A percentile compares a stretch with the other conserved stretches of the same genome.
Evolutionary conservation across 140 eudicot species (phyloP).

Genomic region (Anethum foeniculum): DNA sequence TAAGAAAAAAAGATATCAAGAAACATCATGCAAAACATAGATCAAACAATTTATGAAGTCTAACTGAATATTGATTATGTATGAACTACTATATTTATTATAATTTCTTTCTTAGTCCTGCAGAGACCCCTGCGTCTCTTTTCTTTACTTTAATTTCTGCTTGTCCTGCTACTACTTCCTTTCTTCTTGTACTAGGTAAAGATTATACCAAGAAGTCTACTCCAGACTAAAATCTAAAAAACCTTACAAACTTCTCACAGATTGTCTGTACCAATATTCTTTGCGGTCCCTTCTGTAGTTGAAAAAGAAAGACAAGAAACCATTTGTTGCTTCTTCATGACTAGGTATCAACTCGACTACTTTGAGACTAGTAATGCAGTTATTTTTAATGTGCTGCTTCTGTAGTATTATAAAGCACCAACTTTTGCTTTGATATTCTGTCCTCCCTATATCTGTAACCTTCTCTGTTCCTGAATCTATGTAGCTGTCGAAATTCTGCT

Average conservation of each 20-base stretch:
- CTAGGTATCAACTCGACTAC: not conserved
- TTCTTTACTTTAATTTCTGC: slow-evolving; percentile 13
- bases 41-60: not conserved
- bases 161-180: slow-evolving; percentile 20
- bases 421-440: slow-evolving; percentile 15
- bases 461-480: slow-evolving; percentile 35
- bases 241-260: slow-evolving; percentile 1
- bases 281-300: slow-evolving; percentile 1
- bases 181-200: slow-evolving; percentile 14
- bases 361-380: slow-evolving; percentile 2
- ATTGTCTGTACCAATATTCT: slow-evolving; percentile 10
- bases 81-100: slow-evolving; percentile 2
- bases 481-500: slow-evolving; percentile 48
- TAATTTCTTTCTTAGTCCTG: slow-evolving; percentile 6
- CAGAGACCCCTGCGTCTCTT: slow-evolving; percentile 21
- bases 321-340: slow-evolving; percentile 2
- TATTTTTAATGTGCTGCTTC: slow-evolving; percentile 17
- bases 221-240: not conserved
- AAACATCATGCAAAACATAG: not conserved
- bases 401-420: slow-evolving; percentile 10
- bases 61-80: not conserved
- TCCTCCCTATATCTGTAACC: slow-evolving; percentile 28
- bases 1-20: too few species aligned
- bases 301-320: slow-evolving; percentile 11
- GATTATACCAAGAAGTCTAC: slow-evolving; percentile 15